phyloP scores from a whole-genome alignment of 1,284 basidiomycete species.

The Cryptococcus floricola region DNA sequence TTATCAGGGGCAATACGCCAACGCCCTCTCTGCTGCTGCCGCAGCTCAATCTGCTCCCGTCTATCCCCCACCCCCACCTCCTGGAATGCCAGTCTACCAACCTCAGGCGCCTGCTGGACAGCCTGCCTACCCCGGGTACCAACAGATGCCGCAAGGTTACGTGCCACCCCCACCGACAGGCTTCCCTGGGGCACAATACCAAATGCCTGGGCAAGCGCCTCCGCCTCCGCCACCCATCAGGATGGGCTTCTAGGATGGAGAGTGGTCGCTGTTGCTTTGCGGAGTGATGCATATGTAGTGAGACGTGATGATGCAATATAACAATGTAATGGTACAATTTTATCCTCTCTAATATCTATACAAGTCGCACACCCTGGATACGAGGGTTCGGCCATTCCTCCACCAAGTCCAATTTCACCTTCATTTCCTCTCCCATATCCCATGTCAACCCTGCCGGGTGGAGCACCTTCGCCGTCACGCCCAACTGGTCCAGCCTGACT shows the following conservation, averaged over 20 bases:
- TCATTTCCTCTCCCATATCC: constrained; percentile 29
- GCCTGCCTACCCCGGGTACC: constrained; percentile 17
- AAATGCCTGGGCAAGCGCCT: constrained; percentile 14
- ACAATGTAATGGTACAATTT: background rate
- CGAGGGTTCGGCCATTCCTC: constrained; percentile 29
- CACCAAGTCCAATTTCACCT: constrained; percentile 14
- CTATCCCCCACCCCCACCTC: constrained; percentile 49
- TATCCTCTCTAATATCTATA: background rate
- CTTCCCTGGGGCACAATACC: constrained; percentile 20
- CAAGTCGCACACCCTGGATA: constrained; percentile 5
- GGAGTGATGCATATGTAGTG: constrained; percentile 7
- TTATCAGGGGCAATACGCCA: constrained; percentile 72
- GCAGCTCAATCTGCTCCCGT: constrained; percentile 67
- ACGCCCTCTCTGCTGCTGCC: constrained; percentile 53
- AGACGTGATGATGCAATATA: constrained; percentile 7
- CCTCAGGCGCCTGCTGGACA: constrained; percentile 49
- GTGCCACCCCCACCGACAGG: constrained; percentile 21
- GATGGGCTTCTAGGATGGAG: constrained; percentile 33
- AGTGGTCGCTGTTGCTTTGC: background rate
- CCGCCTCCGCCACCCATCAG: constrained; percentile 41
- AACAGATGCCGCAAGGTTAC: constrained; percentile 8
- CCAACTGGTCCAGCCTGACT: constrained; percentile 19
- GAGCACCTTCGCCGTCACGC: constrained; percentile 14
- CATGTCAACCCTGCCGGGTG: constrained; percentile 3
- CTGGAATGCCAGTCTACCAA: constrained; percentile 37